Base-by-base conservation (phyloP, 441 rosid genomes). In the Flueggea neowawraea region DNA sequence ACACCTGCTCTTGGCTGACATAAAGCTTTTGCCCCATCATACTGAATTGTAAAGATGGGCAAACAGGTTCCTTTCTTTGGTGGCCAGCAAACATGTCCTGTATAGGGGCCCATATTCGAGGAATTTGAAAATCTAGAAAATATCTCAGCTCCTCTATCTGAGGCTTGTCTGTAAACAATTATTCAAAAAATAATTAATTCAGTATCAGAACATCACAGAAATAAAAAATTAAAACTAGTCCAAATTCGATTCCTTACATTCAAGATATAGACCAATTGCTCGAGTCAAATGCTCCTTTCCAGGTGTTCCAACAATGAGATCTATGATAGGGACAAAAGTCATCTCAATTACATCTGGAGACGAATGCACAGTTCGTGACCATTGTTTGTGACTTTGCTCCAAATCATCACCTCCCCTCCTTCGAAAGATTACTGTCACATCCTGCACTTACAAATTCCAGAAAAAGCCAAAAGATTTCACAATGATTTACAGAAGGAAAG, bases 361-460 rank as follows among this genome's bases (percentile, higher is more conserved):
- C 15, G 80, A 75, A 52, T 43, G 71, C 55, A 87, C 89, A 10
- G 90, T 87, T 57, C 60, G 69, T 62, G 74, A 87, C 94, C 94
- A 87, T 39, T 55, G 81, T n/a, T 16, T 54, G 61, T 83, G 86
- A 75, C 69, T 84, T 71, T 85, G 89, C 45, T 83, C 94, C 66
- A 85, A 60, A 75, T 87, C 94, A 69, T 87, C 90, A 65, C 95
- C 94, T 60, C 94, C 90, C 69, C 90, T 78, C 69, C 90, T 75
- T 61, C 94, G 75, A 51, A 83, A 85, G 73, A 85, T 87, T 53
- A 85, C 85, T 8, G 89, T 87, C 56, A 87, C 83, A 69, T 87
- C 89, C 94, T 87, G 81, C 69, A 68, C n/a, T 44, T 51, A 55
- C 53, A 61, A 4, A 36, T 11, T 56, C 12, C 56, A 12, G 17